Evolutionary conservation across 2,329 filamentous ascomycete genomes (phyloP), one percentile per base, ranked within the genome.

Genomic region (Fusarium buharicum): DNA sequence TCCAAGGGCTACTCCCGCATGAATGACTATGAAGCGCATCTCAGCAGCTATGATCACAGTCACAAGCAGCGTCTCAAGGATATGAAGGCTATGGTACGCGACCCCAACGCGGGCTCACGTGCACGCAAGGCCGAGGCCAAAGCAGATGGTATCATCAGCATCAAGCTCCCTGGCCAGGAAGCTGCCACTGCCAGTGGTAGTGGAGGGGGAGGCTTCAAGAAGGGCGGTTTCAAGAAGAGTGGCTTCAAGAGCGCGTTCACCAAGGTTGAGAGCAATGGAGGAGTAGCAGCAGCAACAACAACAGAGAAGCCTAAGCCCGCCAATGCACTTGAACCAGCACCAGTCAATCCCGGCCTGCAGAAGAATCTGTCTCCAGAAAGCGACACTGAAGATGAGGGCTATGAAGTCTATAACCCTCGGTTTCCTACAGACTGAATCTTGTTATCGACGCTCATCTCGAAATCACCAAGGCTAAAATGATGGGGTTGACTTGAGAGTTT

Each of bases 1-100:
- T 88, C 90, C 64, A 98, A 98, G 79, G 94, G 93, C 70, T 99
- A 98, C 78, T 88, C 89, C 2, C 92, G 95, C 52, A 94, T 96
- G 84, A 94, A 96, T 73, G 94, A 98, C 75, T 97, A 96, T 75
- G 94, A 98, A 77, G 90, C 93, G 8, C 95, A 99, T 75, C 91
- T 97, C 53, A 88, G 88, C 63, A 95, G 91, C 70, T 98, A 98
- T 77, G 95, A 98, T 74, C 95, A 99, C 78, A 91, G 91, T 69
- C 95, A 99, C 77, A 93, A 93, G 75, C 93, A 96, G 79, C 90
- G 91, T 45, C 85, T 93, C 55, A 91, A 92, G 76, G 91, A 95
- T 70, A 93, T 94, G 90, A 92, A 92, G 77, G 88, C 90, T 70
- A 89, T 93, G 81, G 88, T 90, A 28, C 87, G 89, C 66, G 89